These are phyloP conservation scores for Aspergillus incahuasiensis DNA, from an alignment of 495 filamentous ascomycete genomes.

Conservation along the genomic window DNA sequence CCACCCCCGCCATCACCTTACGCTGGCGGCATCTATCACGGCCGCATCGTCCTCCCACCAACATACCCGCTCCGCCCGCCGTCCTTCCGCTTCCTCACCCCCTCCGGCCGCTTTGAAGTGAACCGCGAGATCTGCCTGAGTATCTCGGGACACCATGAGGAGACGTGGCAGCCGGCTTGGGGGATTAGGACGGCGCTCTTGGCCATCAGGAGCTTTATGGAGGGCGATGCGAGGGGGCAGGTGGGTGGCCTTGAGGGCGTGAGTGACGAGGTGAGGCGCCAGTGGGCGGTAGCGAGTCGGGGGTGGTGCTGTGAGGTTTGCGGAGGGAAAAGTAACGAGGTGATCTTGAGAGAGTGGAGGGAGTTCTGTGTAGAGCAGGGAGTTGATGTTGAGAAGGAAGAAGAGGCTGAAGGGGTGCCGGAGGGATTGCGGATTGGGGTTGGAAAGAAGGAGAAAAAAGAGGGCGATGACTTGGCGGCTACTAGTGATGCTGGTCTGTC, in stretches of 20 bases:
- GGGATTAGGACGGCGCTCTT: slow-evolving; percentile 66
- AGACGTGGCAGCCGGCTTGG: slow-evolving; percentile 98
- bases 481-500: slow-evolving; percentile 7
- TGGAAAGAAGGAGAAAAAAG: slow-evolving; percentile 34
- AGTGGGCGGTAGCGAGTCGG: slow-evolving; percentile 58
- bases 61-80: slow-evolving; percentile 87
- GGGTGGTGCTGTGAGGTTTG: slow-evolving; percentile 64
- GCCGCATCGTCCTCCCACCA: slow-evolving; percentile 85
- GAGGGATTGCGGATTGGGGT: slow-evolving; percentile 47
- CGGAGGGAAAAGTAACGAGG: slow-evolving; percentile 59
- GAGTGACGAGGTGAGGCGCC: slow-evolving; percentile 52
- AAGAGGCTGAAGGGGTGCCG: slow-evolving; percentile 36
- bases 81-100: slow-evolving; percentile 89
- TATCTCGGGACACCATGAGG: slow-evolving; percentile 93
- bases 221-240: slow-evolving; percentile 59
- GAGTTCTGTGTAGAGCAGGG: slow-evolving; percentile 50
- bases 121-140: slow-evolving; percentile 95
- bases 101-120: slow-evolving; percentile 87
- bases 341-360: slow-evolving; percentile 65
- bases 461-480: slow-evolving; percentile 29
- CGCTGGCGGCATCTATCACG: slow-evolving; percentile 82
- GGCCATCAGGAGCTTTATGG: slow-evolving; percentile 51
- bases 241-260: slow-evolving; percentile 77
- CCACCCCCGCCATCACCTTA: slow-evolving; percentile 80
- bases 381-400: slow-evolving; percentile 36